Evolutionary conservation across 2,329 filamentous ascomycete genomes (phyloP), one percentile per base, ranked within the genome.

Genomic region (Ascochyta viciae-villosae): DNA sequence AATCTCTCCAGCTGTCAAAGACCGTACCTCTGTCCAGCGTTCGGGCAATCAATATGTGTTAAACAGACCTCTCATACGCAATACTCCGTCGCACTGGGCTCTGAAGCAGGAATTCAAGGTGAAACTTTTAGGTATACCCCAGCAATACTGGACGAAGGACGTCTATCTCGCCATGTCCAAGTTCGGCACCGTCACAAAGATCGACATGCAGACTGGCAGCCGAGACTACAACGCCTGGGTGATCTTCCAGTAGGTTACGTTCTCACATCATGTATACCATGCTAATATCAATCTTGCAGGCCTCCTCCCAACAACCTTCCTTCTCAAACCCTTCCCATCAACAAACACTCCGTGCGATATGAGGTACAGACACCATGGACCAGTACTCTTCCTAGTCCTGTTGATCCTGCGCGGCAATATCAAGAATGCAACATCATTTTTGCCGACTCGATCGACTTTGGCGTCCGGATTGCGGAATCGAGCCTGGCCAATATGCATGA

Each of bases 401-500:
- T 68, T 26, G 56, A 70, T 33, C 57, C 66, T 1, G n/a, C 27
- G 9, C 69, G 53, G 24, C 6, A 27, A 1, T 72, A 74, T 43
- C 63, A 58, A 16, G 70, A 74, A 35, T 29, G 53, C 31, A 73
- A 64, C 42, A 63, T 65, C 23, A 38, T 74, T 8, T 62, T 35
- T 7, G 77, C 83, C 3, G 64, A 70, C 1, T 77, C 75, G 0
- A 66, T 92, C 1, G 81, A 86, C 16, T 89, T 92, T 62, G 89
- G 90, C 0, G 78, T 86, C 37, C 80, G 86, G 75, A 64, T 82
- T 1, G 74, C 80, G 1, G 80, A 83, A 4, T 77, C 75, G 3
- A 77, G 78, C 0, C 86, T 92, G 81, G 83, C 87, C 69, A 73
- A 80, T 8, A 84, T 90, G 81, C 82, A 82, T 48, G 81, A 78